These are phyloP conservation scores for Hypholoma fasciculare DNA, from an alignment of 768 basidiomycete genomes.

Conservation along the genomic window DNA sequence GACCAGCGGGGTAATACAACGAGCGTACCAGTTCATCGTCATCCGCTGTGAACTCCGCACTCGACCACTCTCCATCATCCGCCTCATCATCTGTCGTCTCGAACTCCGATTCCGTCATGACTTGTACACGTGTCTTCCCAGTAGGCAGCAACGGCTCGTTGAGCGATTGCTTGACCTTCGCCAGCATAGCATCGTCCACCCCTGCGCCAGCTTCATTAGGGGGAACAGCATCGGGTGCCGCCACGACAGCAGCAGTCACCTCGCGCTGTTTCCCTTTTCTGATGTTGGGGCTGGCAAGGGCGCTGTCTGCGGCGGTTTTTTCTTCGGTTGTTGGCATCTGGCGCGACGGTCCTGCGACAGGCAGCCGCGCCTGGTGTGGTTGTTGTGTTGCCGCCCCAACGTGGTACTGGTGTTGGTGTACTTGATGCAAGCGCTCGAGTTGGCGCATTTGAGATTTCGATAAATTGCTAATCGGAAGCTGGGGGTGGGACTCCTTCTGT, in stretches of 20 bases:
- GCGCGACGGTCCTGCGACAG: too few species aligned
- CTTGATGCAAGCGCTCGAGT: conserved; percentile 19
- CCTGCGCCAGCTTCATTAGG: conserved; percentile 1
- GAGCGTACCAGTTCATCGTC: conserved; percentile 22
- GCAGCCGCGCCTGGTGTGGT: too few species aligned
- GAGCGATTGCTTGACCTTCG: conserved; percentile 20
- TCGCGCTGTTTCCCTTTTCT: conserved; percentile 7
- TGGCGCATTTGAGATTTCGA: conserved; percentile 17
- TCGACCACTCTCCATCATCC: conserved; percentile 45
- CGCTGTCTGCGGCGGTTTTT: neutral
- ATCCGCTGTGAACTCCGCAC: conserved; percentile 50
- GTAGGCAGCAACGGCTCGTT: conserved; percentile 26
- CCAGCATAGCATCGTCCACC: conserved; percentile 10
- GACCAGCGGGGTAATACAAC: neutral
- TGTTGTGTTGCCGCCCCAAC: neutral
- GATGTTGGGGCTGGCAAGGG: conserved; percentile 1
- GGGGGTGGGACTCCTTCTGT: neutral
- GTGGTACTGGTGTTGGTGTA: conserved; percentile 12
- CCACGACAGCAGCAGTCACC: neutral
- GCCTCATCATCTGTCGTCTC: conserved; percentile 40
- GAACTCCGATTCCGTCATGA: conserved; percentile 54
- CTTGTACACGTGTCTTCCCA: conserved; percentile 34
- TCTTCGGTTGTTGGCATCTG: neutral
- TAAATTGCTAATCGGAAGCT: neutral
- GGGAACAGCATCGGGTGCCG: conserved; percentile 5